Base-by-base conservation (phyloP, 305 asterid genomes). In the Striga hermonthica region DNA sequence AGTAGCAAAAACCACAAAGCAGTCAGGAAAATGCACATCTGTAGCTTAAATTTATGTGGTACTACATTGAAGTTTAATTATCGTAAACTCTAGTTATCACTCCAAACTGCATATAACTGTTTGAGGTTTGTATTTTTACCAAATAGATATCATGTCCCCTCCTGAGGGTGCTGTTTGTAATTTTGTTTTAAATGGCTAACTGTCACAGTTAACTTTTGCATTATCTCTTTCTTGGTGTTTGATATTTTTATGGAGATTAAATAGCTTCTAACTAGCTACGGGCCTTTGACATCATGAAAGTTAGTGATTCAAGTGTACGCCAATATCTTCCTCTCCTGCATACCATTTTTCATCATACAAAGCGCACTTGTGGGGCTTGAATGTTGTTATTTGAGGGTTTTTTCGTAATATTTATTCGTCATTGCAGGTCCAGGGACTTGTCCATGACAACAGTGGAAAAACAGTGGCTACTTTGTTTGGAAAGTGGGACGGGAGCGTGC, bases 401-500 rank as follows among this genome's bases (percentile, higher is more conserved):
- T 61, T 22, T 38, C 68, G 45, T 40, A 10, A 12, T 67, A 34
- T 65, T 52, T 22, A 22, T 22, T 22, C 31, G 53, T 9, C 9
- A 10, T 67, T 66, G 76, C 83, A 87, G 95, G 91, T 87, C 49
- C 89, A 83, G 53, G 95, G 95, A 44, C 36, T 69, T 35, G 85
- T 84, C 65, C 88, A 84, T 65, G 91, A 87, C 75, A 75, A 78
- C 69, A 76, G 65, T 65, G 90, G 88, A 5, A 83, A 78, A 71
- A 75, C 86, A 6, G 75, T 71, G 4, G 90, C 91, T 15, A 78
- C 88, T 38, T 36, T 87, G 71, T 81, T 83, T n/a, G 95, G 95
- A 9, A 87, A 87, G 78, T 87, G 95, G 95, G 86, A 84, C 61
- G 85, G 80, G 73, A 83, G 84, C 77, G 69, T 87, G 74, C 81